Conservation (phyloP, 2,329 filamentous ascomycete genomes). For the Coccinonectria pachysandricola region DNA sequence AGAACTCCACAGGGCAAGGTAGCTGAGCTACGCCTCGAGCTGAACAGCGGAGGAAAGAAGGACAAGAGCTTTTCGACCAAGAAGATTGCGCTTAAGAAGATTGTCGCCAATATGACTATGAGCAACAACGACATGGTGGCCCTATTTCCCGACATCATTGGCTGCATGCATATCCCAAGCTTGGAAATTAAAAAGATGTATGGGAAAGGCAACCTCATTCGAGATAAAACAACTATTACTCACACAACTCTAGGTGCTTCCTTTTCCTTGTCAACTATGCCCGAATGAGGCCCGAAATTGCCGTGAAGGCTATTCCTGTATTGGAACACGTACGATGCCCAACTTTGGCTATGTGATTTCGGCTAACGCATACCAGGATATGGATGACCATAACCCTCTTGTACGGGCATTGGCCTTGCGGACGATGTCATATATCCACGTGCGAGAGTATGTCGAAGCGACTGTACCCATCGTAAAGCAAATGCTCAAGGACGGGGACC, state of each 20-base stretch:
- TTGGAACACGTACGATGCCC: slow-evolving; percentile 56
- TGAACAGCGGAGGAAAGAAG: slow-evolving; percentile 91
- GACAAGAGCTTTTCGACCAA: slow-evolving; percentile 93
- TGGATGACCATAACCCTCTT: slow-evolving; percentile 85
- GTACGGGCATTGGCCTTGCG: slow-evolving; percentile 85
- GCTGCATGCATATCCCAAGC: slow-evolving; percentile 88
- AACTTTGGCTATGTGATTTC: background rate
- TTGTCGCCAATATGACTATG: slow-evolving; percentile 99
- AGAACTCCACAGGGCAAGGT: slow-evolving; percentile 84
- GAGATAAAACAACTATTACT: slow-evolving; percentile 2
- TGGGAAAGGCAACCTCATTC: slow-evolving; percentile 17
- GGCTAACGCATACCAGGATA: slow-evolving; percentile 51
- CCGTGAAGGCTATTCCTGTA: slow-evolving; percentile 83
- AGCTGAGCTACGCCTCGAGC: slow-evolving; percentile 86
- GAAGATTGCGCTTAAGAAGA: slow-evolving; percentile 98
- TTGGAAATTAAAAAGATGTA: slow-evolving; percentile 99
- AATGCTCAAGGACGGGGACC: slow-evolving; percentile 75
- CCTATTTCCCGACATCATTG: slow-evolving; percentile 88
- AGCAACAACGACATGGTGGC: slow-evolving; percentile 99
- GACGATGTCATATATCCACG: slow-evolving; percentile 96
- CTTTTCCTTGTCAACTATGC: slow-evolving; percentile 96
- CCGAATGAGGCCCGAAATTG: slow-evolving; percentile 85
- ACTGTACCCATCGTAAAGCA: slow-evolving; percentile 76
- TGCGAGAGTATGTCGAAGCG: slow-evolving; percentile 88
- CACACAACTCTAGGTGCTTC: slow-evolving; percentile 63